Base-by-base conservation (phyloP, 2,329 filamentous ascomycete genomes). In the Pyrenophora graminea region DNA sequence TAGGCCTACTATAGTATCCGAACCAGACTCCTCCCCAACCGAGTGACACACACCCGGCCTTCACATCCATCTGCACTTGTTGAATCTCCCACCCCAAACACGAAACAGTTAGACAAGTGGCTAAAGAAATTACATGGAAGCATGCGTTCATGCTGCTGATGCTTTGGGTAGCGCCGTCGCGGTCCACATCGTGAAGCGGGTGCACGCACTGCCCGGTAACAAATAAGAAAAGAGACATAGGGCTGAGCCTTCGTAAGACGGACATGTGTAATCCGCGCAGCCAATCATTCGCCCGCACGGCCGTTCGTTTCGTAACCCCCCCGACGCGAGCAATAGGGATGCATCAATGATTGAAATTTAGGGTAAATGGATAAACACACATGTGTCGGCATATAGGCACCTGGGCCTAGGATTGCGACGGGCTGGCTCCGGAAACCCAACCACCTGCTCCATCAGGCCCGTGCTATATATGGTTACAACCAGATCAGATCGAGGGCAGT, bases 351-450 rank as follows among this genome's bases (percentile, higher is more conserved):
- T 41, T 17, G 39, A 48, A 51, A 56, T 56, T 32, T 53, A 45
- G 50, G 53, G n/a, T 56, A 54, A 56, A 56, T 33, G 46, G 51
- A 18, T 53, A 56, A 56, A 53, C 27, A 45, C 38, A 49, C 15
- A 45, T 15, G 2, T 30, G 38, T 43, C 40, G 21, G 45, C 41
- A 40, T 42, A 21, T 39, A 34, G 34, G 21, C 36, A 40, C 31
- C 21, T 38, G 31, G 33, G 25, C n/a, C 31, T 19, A 30, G 42
- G 36, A 18, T 23, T 25, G 31, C 39, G 31, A 31, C 33, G 31
- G 27, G 2, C 27, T 3, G 10, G 27, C 27, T 30, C 10, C 27
- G 27, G 27, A 10, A 30, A 30, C 27, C 25, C 10, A 13, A 30
- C 9, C 9, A 30, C 10, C 27, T 30, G 9, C 27, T 30, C 27